Percentiles rank a stretch among this genome's conserved stretches.
Conservation (phyloP, 2,329 filamentous ascomycete genomes). For the Neonectria faginata region DNA sequence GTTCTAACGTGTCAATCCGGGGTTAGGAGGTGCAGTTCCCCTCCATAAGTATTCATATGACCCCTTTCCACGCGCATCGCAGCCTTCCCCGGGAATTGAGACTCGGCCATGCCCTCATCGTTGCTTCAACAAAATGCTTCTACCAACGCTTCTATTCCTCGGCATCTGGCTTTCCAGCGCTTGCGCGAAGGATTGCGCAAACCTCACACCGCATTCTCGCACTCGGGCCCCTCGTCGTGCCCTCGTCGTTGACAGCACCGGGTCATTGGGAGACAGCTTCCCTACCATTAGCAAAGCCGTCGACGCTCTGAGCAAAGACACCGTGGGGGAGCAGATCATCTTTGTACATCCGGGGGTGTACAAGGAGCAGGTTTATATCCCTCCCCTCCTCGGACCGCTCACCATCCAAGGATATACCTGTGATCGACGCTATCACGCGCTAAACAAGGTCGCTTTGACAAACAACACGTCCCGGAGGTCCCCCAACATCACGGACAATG, state of each 20-base stretch:
- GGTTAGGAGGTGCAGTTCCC: background rate
- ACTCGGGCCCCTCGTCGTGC: background rate
- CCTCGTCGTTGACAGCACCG: constrained; percentile 4
- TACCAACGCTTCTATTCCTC: background rate
- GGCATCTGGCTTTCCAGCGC: background rate
- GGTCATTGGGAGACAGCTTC: background rate
- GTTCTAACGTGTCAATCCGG: no score
- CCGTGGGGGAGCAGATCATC: background rate
- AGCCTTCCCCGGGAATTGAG: background rate
- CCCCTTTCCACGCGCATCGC: no score
- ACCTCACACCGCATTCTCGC: background rate
- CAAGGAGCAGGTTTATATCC: constrained; percentile 13
- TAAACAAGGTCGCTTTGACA: constrained; percentile 4
- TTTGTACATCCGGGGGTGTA: constrained; percentile 12
- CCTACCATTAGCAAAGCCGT: constrained; percentile 6
- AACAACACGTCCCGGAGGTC: constrained; percentile 9
- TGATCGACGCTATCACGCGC: background rate
- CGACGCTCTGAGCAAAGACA: background rate
- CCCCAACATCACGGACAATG: background rate
- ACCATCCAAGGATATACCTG: constrained; percentile 9
- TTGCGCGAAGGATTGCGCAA: background rate
- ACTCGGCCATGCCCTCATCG: background rate
- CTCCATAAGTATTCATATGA: background rate
- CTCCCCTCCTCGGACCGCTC: background rate
- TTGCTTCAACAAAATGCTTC: background rate